Conservation (phyloP, 1,284 basidiomycete genomes). For the Xerocomus nothofagi region DNA sequence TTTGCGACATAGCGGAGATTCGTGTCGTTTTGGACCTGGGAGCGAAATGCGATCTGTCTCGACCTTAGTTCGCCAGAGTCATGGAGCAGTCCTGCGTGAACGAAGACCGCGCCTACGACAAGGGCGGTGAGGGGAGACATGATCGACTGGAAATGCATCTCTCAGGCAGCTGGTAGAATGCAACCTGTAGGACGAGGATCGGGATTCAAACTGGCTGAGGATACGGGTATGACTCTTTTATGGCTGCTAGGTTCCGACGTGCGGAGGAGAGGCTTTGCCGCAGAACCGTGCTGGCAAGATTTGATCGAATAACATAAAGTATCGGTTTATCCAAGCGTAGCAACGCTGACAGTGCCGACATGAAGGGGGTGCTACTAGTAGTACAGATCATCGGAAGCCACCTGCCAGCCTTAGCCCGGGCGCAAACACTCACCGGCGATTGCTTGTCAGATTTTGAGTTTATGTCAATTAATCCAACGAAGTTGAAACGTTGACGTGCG, state of each 20-base stretch:
- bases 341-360: too few relatives aligned
- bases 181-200: not conserved
- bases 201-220: too few relatives aligned
- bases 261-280: not conserved
- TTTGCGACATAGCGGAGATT: conserved; percentile 55
- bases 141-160: conserved; percentile 14
- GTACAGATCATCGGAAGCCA: too few relatives aligned
- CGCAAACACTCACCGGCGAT: too few relatives aligned
- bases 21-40: conserved; percentile 19
- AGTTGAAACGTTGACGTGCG: too few relatives aligned
- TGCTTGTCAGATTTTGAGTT: too few relatives aligned
- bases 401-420: too few relatives aligned
- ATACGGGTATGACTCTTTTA: not conserved
- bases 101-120: not conserved
- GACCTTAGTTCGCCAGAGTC: not conserved
- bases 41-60: conserved; percentile 13
- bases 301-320: too few relatives aligned
- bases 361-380: too few relatives aligned
- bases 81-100: not conserved
- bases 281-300: too few relatives aligned
- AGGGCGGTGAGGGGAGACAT: not conserved
- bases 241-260: not conserved
- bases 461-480: too few relatives aligned
- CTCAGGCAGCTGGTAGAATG: not conserved
- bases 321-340: too few relatives aligned